phyloP scores from a whole-genome alignment of 768 basidiomycete species.

The Chalciporus pseudorubinellus region DNA sequence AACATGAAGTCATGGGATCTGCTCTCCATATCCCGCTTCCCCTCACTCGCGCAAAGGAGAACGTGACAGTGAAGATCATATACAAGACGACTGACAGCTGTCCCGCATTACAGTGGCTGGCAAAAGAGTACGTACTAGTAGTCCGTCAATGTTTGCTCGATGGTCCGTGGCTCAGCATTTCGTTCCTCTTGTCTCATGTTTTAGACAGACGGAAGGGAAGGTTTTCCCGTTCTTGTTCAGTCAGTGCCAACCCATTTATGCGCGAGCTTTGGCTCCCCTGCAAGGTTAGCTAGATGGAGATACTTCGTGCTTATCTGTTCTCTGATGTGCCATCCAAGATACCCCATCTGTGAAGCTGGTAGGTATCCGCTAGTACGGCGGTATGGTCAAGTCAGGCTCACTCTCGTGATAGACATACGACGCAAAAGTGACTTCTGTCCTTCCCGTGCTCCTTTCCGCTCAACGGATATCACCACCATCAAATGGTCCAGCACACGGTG shows the following conservation, averaged over 20 bases:
- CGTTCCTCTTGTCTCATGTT: not conserved
- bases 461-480: constrained; percentile 73
- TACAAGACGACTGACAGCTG: constrained; percentile 75
- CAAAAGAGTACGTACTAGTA: constrained; percentile 54
- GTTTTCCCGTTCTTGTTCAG: constrained; percentile 85
- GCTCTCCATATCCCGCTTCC: constrained; percentile 63
- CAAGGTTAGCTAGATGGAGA: constrained; percentile 58
- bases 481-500: constrained; percentile 67
- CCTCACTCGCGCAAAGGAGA: constrained; percentile 33
- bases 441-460: constrained; percentile 87
- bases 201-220: constrained; percentile 83
- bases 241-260: constrained; percentile 91
- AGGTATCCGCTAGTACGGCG: constrained; percentile 25
- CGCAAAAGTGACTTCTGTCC: constrained; percentile 71
- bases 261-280: constrained; percentile 72
- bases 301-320: too few species aligned
- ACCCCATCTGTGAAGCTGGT: constrained; percentile 86
- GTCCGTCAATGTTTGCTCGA: not conserved
- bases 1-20: constrained; percentile 74
- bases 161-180: not conserved
- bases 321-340: constrained; percentile 43
- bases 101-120: constrained; percentile 86
- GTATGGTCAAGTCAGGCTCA: not conserved
- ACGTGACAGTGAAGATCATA: constrained; percentile 46
- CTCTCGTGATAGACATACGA: constrained; percentile 61